A percentile compares a stretch with the other conserved stretches of the same genome.
These are phyloP conservation scores for Backusella macrospora DNA, from an alignment of 192 early-diverging fungal genomes.

Conservation along the genomic window DNA sequence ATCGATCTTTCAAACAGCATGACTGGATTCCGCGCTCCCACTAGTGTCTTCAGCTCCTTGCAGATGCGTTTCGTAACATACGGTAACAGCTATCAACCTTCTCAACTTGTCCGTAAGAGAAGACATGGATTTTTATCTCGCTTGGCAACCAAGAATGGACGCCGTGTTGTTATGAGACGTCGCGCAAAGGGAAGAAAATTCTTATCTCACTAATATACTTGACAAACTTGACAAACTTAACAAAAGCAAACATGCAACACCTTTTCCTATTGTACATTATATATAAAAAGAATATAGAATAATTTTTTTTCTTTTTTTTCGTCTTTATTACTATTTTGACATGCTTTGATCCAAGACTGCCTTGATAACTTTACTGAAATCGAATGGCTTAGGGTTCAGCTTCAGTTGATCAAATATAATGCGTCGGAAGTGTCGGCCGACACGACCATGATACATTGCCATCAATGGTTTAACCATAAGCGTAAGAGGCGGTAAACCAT, in stretches of 20 bases:
- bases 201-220: conserved; percentile 71
- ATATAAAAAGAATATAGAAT: background rate
- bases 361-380: conserved; percentile 15
- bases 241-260: background rate
- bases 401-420: conserved; percentile 29
- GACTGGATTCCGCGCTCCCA: background rate
- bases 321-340: background rate
- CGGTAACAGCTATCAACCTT: conserved; percentile 94
- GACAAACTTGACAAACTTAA: background rate
- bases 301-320: background rate
- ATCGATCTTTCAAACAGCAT: conserved; percentile 1
- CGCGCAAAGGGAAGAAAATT: conserved; percentile 87
- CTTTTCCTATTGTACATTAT: background rate
- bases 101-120: conserved; percentile 86
- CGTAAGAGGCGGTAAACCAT: conserved; percentile 40
- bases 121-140: conserved; percentile 89
- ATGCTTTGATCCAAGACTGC: background rate
- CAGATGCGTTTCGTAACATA: conserved; percentile 81
- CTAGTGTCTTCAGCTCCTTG: conserved; percentile 15
- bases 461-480: conserved; percentile 46
- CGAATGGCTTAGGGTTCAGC: background rate
- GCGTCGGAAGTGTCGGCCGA: conserved; percentile 40
- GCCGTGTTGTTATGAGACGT: conserved; percentile 74
- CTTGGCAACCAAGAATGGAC: conserved; percentile 75
- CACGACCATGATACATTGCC: conserved; percentile 44